Evolutionary conservation across 257 asterid genomes (phyloP).

Genomic region (Penstemon eatonii): DNA sequence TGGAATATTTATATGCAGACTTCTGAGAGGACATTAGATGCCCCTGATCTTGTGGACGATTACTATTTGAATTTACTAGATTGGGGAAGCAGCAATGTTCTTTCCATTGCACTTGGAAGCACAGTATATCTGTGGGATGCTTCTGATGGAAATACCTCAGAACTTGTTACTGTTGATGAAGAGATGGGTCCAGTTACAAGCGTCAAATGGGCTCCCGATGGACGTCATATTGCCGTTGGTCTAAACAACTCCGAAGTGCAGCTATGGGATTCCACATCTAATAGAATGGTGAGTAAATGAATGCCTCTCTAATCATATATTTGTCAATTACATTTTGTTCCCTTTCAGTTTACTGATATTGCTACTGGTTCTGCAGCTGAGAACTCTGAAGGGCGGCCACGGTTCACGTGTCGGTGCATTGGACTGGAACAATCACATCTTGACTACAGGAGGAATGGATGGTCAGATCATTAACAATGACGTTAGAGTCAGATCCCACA

Average conservation of each 20-base stretch:
- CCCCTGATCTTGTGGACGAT: constrained; percentile 88
- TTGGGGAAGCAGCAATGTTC: constrained; percentile 94
- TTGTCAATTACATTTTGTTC: background rate
- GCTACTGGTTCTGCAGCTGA: constrained; percentile 51
- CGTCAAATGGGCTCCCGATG: constrained; percentile 96
- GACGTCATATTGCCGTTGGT: constrained; percentile 78
- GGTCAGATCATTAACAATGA: constrained; percentile 79
- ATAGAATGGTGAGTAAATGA: constrained; percentile 52
- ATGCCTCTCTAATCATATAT: constrained; percentile 16
- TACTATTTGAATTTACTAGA: constrained; percentile 84
- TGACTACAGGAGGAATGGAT: constrained; percentile 98
- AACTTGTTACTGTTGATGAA: constrained; percentile 75
- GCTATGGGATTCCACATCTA: constrained; percentile 87
- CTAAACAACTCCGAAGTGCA: constrained; percentile 81
- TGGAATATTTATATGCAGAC: constrained; percentile 52
- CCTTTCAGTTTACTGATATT: background rate
- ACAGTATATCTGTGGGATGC: constrained; percentile 96
- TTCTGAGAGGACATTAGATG: constrained; percentile 91
- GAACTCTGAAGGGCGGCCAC: constrained; percentile 82
- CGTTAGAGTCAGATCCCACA: constrained; percentile 65
- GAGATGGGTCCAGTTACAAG: constrained; percentile 88
- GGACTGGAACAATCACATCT: constrained; percentile 88
- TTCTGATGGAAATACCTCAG: constrained; percentile 68
- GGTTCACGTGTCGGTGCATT: constrained; percentile 68
- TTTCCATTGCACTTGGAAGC: constrained; percentile 82